Evolutionary conservation across 805 yeast genomes (phyloP).

Genomic region (Kodamaea fukazawae): DNA sequence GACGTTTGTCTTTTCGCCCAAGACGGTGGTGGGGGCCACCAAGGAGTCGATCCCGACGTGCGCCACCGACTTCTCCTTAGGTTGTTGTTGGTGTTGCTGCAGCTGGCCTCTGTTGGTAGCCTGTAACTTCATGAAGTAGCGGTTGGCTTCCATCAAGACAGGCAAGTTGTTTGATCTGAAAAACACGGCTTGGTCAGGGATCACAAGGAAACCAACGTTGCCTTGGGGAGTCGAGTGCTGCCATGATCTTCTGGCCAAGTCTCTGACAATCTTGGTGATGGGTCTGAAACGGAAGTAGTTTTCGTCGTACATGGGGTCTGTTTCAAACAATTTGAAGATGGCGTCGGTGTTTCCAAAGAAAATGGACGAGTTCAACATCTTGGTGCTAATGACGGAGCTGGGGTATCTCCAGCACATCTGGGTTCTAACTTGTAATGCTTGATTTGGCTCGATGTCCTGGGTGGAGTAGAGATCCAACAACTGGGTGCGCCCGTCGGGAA

Average conservation of each 20-base stretch:
- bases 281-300: slow-evolving; percentile 46
- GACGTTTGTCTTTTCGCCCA: slow-evolving; percentile 83
- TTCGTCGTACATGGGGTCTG: slow-evolving; percentile 32
- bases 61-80: slow-evolving; percentile 57
- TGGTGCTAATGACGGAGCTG: slow-evolving; percentile 70
- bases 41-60: slow-evolving; percentile 85
- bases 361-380: slow-evolving; percentile 70
- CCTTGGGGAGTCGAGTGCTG: slow-evolving; percentile 59
- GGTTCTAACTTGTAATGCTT: slow-evolving; percentile 73
- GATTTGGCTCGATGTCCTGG: slow-evolving; percentile 66
- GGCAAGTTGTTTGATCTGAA: slow-evolving; percentile 75
- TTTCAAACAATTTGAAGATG: slow-evolving; percentile 50
- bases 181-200: slow-evolving; percentile 70
- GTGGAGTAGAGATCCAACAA: slow-evolving; percentile 72
- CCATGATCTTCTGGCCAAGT: slow-evolving; percentile 91
- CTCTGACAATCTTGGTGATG: slow-evolving; percentile 70
- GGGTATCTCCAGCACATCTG: slow-evolving; percentile 91
- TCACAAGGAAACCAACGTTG: slow-evolving; percentile 63
- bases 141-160: slow-evolving; percentile 86
- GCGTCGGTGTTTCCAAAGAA: slow-evolving; percentile 41
- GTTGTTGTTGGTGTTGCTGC: slow-evolving; percentile 14
- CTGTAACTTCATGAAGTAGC: slow-evolving; percentile 65
- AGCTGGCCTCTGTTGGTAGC: slow-evolving; percentile 42
- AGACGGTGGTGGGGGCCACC: slow-evolving; percentile 61
- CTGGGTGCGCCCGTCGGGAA: slow-evolving; percentile 40